phyloP scores from a whole-genome alignment of 805 yeast genomes.

The Tetrapisispora phaffii region DNA sequence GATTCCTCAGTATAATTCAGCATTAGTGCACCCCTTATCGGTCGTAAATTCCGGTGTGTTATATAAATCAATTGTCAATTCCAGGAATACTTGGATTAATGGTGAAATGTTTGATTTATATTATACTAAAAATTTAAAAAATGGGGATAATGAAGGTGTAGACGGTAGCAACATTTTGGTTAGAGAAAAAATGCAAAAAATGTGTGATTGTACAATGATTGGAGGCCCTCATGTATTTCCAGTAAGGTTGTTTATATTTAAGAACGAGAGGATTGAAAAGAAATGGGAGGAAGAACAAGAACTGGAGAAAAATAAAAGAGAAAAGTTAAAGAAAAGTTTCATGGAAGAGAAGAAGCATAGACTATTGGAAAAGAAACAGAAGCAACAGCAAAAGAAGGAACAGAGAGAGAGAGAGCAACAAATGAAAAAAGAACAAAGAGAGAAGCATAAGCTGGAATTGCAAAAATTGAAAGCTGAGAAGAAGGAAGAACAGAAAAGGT shows the following conservation, averaged over 20 bases:
- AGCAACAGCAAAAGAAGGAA: conserved; percentile 17
- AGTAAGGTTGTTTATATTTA: conserved; percentile 68
- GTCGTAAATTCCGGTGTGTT: conserved; percentile 65
- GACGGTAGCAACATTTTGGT: conserved; percentile 6
- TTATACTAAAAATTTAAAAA: conserved; percentile 60
- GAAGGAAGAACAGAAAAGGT: conserved; percentile 16
- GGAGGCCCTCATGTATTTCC: conserved; percentile 82
- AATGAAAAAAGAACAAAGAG: conserved; percentile 16
- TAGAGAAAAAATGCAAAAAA: conserved; percentile 79
- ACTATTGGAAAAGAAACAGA: conserved; percentile 21
- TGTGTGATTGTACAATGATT: conserved; percentile 62
- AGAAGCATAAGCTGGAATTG: conserved; percentile 16
- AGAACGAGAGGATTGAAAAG: conserved; percentile 62
- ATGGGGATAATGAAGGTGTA: conserved; percentile 29
- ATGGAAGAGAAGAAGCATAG: conserved; percentile 25
- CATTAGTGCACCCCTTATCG: conserved; percentile 55
- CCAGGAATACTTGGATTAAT: conserved; percentile 59
- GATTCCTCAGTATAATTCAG: conserved; percentile 44
- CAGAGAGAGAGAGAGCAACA: conserved; percentile 15
- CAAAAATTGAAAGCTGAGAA: conserved; percentile 10
- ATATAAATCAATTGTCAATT: conserved; percentile 60
- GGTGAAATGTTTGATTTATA: conserved; percentile 63
- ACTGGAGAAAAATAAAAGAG: conserved; percentile 27
- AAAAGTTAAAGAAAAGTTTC: conserved; percentile 29
- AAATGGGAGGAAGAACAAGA: conserved; percentile 36